A percentile compares a stretch with the other conserved stretches of the same genome.
Evolutionary conservation across 345 rosid species (phyloP).

Genomic region (Acer saccharum): DNA sequence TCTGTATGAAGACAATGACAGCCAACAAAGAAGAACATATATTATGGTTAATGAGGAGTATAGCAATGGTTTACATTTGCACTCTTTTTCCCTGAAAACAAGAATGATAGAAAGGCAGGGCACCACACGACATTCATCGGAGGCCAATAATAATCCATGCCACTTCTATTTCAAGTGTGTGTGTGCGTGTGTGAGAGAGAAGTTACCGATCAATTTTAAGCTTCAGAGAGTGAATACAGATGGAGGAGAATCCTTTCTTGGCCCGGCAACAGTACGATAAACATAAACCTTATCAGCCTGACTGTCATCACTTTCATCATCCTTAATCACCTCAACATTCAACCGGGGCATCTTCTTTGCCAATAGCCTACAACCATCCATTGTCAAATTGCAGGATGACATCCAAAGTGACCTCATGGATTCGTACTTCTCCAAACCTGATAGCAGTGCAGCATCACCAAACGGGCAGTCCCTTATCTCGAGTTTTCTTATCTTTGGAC

Average conservation of each 20-base stretch:
- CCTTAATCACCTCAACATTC: constrained; percentile 75
- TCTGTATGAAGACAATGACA: too few relatives aligned
- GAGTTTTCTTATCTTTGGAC: constrained; percentile 64
- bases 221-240: constrained; percentile 55
- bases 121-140: too few relatives aligned
- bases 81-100: too few relatives aligned
- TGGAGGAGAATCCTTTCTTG: constrained; percentile 68
- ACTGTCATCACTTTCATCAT: constrained; percentile 54
- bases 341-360: constrained; percentile 67
- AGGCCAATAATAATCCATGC: too few relatives aligned
- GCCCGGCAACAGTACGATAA: constrained; percentile 70
- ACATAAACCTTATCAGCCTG: constrained; percentile 63
- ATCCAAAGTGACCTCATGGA: constrained; percentile 82
- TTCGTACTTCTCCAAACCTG: constrained; percentile 68
- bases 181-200: constrained; percentile 8
- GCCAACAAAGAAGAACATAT: too few relatives aligned
- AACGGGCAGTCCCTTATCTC: constrained; percentile 80
- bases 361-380: constrained; percentile 55
- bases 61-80: too few relatives aligned
- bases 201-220: constrained; percentile 22
- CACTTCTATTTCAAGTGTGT: background rate
- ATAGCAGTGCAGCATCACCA: constrained; percentile 62
- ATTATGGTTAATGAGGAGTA: too few relatives aligned
- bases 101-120: too few relatives aligned
- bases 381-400: constrained; percentile 70